Conservation (phyloP, 2,329 filamentous ascomycete genomes). For the Fusarium solani-melongenae region DNA sequence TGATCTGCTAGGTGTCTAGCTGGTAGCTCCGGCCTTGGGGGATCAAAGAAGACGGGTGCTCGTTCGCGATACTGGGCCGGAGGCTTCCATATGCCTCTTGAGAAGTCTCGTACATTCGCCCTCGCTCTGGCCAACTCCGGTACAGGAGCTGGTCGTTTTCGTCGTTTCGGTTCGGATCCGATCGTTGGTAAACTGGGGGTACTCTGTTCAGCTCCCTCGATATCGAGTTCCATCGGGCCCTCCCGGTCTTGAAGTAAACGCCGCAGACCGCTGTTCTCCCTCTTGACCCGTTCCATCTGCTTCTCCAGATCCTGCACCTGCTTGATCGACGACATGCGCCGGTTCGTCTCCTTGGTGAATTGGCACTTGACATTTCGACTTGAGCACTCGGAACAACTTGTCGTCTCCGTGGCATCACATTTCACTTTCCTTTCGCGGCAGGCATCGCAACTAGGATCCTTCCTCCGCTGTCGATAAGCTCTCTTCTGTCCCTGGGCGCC, state of each 20-base stretch:
- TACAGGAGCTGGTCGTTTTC: constrained; percentile 68
- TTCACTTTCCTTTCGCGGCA: constrained; percentile 88
- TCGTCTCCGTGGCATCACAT: constrained; percentile 96
- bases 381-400: constrained; percentile 96
- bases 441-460: constrained; percentile 97
- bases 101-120: constrained; percentile 76
- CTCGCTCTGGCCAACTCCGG: constrained; percentile 79
- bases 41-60: constrained; percentile 61
- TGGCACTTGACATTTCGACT: constrained; percentile 97
- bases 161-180: constrained; percentile 72
- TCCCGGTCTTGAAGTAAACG: constrained; percentile 68
- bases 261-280: constrained; percentile 81
- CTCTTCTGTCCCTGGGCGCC: constrained; percentile 80
- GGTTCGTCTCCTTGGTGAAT: constrained; percentile 98
- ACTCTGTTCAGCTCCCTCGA: constrained; percentile 60
- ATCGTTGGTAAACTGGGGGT: constrained; percentile 71
- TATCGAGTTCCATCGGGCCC: constrained; percentile 62
- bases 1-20: constrained; percentile 76
- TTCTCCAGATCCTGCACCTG: constrained; percentile 97
- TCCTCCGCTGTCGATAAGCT: constrained; percentile 92
- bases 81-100: constrained; percentile 82
- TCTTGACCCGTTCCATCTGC: constrained; percentile 82
- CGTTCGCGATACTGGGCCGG: constrained; percentile 74
- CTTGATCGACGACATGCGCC: constrained; percentile 99
- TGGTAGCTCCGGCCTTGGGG: constrained; percentile 73